Conservation (phyloP, 75 land plant species). For the Picea sitchensis region DNA sequence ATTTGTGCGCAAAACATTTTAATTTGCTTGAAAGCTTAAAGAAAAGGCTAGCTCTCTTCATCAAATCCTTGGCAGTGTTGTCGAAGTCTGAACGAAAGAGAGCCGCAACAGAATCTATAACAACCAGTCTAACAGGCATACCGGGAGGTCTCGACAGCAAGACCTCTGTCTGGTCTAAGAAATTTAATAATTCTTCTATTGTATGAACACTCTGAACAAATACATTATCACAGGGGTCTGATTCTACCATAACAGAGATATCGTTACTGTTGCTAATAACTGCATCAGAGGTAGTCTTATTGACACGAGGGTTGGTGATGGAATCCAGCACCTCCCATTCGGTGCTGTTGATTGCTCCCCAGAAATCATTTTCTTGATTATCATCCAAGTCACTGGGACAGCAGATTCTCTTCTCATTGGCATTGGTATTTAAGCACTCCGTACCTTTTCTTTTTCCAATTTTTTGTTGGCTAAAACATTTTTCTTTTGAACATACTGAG, state of each 20-base stretch:
- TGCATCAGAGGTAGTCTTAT: neutral
- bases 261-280: neutral
- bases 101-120: slow-evolving; percentile 86
- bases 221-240: slow-evolving; percentile 42
- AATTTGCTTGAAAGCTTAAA: slow-evolving; percentile 63
- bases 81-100: slow-evolving; percentile 80
- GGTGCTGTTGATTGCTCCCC: slow-evolving; percentile 8
- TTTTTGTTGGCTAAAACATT: neutral
- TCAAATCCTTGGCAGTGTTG: slow-evolving; percentile 40
- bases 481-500: neutral
- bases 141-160: slow-evolving; percentile 17
- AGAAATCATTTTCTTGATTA: slow-evolving; percentile 5
- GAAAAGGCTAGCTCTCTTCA: slow-evolving; percentile 47
- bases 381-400: neutral
- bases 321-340: slow-evolving; percentile 11
- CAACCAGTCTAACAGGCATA: slow-evolving; percentile 51
- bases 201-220: slow-evolving; percentile 45
- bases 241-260: neutral
- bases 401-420: neutral
- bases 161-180: slow-evolving; percentile 33
- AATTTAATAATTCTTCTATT: slow-evolving; percentile 55
- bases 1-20: slow-evolving; percentile 53
- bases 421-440: neutral
- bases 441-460: neutral
- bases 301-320: neutral